Base-by-base conservation (phyloP, 805 yeast genomes). In the Starmerella ratchasimensis region DNA sequence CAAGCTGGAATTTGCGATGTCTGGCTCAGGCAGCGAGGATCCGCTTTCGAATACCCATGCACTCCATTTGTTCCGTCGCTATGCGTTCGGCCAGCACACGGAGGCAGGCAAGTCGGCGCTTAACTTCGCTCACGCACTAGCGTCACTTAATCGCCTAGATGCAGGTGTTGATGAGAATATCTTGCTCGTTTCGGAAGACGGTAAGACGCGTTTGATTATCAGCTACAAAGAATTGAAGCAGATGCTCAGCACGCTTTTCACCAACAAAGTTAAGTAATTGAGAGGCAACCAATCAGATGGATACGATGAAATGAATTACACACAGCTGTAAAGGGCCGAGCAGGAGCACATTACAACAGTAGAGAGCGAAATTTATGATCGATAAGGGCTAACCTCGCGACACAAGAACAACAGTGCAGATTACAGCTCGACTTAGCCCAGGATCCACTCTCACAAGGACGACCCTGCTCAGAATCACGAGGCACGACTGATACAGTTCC, bases 81-180 rank as follows among this genome's bases (percentile, higher is more conserved):
- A 73, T 53, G 77, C 84, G 2, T 90, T 86, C 61, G 90, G 80
- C 52, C 93, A 82, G 54, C 69, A 67, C 27, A 84, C 82, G 55
- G 86, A 78, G 36, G 58, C 58, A 18, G 94, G 94, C 11, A 68
- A 69, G 49, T 84, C 94, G 2, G 71, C 75, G 2, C 61, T 83
- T 40, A 95, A 90, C 57, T 63, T 90, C 49, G 76, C 84, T 1
- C 83, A 83, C 55, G 86, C 84, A 5, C 61, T 90, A 43, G 64
- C 72, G 34, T 72, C 79, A 50, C 62, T 90, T 51, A 88, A 88
- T 60, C 90, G 88, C 58, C 63, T 90, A 46, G 98, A 90, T 54
- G 93, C 88, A 5, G 97, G 96, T 1, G 68, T 78, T 24, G 84
- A 81, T 36, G 98, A 90, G 58, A 74, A 72, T 47, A 59, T 90